These are phyloP conservation scores for Flueggea neowawraea DNA, from an alignment of 441 rosid species.

Conservation along the genomic window DNA sequence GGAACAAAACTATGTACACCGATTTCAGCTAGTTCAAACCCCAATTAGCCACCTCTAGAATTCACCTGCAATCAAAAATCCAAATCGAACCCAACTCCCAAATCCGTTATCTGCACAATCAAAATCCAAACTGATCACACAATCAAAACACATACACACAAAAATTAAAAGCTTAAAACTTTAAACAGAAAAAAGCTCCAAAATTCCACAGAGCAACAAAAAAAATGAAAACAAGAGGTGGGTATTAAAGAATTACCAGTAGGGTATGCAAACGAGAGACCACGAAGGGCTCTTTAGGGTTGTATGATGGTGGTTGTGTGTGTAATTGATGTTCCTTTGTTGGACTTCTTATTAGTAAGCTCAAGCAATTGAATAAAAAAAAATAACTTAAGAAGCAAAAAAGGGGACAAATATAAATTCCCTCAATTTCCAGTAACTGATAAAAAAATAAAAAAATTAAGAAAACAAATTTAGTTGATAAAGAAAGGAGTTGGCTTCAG, in stretches of 20 bases:
- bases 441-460: no score
- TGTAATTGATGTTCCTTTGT: no score
- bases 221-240: slow-evolving; percentile 16
- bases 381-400: no score
- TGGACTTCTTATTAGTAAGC: no score
- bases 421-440: no score
- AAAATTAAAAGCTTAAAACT: slow-evolving; percentile 17
- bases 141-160: background rate
- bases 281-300: no score
- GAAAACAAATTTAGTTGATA: no score
- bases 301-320: no score
- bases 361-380: no score
- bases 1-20: slow-evolving; percentile 24
- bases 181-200: slow-evolving; percentile 10
- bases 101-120: slow-evolving; percentile 34
- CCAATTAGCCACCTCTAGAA: slow-evolving; percentile 17
- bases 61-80: slow-evolving; percentile 17
- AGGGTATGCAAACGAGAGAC: no score
- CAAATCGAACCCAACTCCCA: slow-evolving; percentile 18
- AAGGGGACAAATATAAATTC: no score
- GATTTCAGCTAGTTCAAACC: slow-evolving; percentile 21
- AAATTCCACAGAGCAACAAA: background rate
- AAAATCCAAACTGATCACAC: slow-evolving; percentile 14
- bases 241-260: slow-evolving; percentile 32
- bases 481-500: background rate